Conservation (phyloP, 805 yeast genomes). For the Wickerhamiella vanderwaltii region DNA sequence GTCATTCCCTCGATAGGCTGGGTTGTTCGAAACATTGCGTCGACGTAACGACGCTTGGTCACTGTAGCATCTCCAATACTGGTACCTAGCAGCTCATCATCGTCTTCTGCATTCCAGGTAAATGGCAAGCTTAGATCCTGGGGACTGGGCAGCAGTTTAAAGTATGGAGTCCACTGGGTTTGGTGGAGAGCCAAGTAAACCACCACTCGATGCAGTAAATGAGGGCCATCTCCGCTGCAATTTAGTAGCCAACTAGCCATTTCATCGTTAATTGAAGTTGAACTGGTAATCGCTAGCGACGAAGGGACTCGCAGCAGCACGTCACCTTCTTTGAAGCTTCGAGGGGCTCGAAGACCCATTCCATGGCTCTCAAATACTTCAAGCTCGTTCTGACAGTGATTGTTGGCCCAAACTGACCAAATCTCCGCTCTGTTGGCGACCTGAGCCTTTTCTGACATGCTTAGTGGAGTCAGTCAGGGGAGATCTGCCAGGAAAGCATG, state of each 20-base stretch:
- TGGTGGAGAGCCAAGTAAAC: constrained; percentile 15
- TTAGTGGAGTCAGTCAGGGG: too few relatives aligned
- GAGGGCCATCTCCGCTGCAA: constrained; percentile 7
- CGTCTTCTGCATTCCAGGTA: constrained; percentile 21
- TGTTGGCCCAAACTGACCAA: constrained; percentile 4
- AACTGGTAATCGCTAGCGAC: constrained; percentile 12
- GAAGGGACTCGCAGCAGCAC: constrained; percentile 14
- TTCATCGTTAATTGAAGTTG: constrained; percentile 13
- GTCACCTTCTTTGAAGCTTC: neutral
- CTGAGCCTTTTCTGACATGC: neutral
- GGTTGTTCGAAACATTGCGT: constrained; percentile 11
- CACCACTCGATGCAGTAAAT: constrained; percentile 17
- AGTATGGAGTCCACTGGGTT: constrained; percentile 19
- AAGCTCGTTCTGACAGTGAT: constrained; percentile 1
- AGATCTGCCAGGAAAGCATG: too few relatives aligned
- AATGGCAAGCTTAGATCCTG: constrained; percentile 25
- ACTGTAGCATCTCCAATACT: constrained; percentile 22
- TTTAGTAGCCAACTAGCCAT: constrained; percentile 15
- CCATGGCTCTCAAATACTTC: constrained; percentile 10
- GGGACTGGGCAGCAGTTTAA: constrained; percentile 22
- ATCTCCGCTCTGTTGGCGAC: constrained; percentile 4
- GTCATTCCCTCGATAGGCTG: neutral
- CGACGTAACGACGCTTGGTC: constrained; percentile 19
- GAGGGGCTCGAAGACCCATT: constrained; percentile 7
- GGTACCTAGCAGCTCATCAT: constrained; percentile 20